Percentiles rank a stretch among this genome's conserved stretches.
These are phyloP conservation scores for Rhodotorula kratochvilovae DNA, from an alignment of 768 basidiomycete genomes.

Conservation along the genomic window DNA sequence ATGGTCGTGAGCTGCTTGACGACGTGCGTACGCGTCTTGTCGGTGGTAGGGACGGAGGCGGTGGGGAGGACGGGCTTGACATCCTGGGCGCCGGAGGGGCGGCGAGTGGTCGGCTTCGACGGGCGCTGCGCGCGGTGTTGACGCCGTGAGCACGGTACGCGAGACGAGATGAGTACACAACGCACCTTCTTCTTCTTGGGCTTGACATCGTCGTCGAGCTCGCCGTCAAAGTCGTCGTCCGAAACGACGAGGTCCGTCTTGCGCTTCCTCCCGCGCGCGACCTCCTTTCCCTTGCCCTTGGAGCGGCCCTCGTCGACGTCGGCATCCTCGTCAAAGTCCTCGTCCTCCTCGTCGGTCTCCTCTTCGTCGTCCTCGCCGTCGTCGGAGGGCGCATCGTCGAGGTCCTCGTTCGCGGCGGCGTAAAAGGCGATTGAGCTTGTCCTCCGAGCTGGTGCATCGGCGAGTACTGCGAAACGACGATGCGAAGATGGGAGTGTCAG, in stretches of 20 bases:
- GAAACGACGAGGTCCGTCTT: neutral
- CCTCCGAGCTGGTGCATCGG: neutral
- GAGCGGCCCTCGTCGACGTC: neutral
- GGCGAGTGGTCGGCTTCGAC: neutral
- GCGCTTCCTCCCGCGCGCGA: neutral
- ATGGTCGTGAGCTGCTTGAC: conserved; percentile 35
- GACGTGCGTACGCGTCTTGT: conserved; percentile 39
- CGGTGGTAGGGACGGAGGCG: conserved; percentile 14
- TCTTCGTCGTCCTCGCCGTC: neutral
- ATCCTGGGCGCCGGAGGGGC: neutral
- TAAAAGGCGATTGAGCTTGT: neutral
- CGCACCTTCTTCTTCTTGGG: conserved; percentile 5
- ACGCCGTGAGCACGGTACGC: neutral
- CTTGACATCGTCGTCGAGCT: neutral
- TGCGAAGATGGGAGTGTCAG: neutral
- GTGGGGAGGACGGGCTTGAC: neutral
- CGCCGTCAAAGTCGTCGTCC: neutral
- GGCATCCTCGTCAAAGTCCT: conserved; percentile 38
- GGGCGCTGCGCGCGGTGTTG: neutral
- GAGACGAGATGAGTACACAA: neutral
- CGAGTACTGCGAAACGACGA: conserved; percentile 10
- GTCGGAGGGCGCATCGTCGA: neutral
- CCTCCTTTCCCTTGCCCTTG: neutral
- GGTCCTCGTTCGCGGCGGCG: neutral
- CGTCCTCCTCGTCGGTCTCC: conserved; percentile 46